Percentiles rank a stretch among this genome's conserved stretches.
phyloP scores from a whole-genome alignment of 805 yeast genomes.

The Ogataea ramenticola region DNA sequence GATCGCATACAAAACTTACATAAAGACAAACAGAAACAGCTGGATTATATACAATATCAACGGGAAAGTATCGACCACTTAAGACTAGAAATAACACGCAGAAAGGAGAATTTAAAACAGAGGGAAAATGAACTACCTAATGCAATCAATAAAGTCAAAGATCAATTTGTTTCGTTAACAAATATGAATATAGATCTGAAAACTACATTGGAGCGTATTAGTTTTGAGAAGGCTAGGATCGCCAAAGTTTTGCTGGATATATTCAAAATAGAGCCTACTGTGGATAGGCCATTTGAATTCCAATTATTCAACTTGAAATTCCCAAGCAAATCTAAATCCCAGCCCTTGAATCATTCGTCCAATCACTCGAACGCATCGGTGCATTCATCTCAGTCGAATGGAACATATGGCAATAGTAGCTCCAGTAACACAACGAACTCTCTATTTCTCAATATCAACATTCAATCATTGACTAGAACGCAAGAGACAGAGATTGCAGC shows the following conservation, averaged over 20 bases:
- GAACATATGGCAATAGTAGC: too few species aligned
- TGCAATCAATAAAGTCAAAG: neutral
- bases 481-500: slow-evolving; percentile 37
- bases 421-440: neutral
- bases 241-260: slow-evolving; percentile 17
- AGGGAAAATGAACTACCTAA: neutral
- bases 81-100: neutral
- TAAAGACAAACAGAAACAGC: neutral
- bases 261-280: slow-evolving; percentile 24
- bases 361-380: neutral
- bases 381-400: neutral
- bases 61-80: neutral
- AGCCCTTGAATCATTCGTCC: neutral
- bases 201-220: slow-evolving; percentile 4
- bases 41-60: neutral
- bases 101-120: neutral
- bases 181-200: neutral
- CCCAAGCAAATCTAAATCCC: slow-evolving; percentile 7
- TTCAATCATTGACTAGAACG: slow-evolving; percentile 16
- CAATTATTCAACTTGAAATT: slow-evolving; percentile 25
- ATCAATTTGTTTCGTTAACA: neutral
- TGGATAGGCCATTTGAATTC: slow-evolving; percentile 18
- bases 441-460: slow-evolving; percentile 3
- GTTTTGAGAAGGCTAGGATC: slow-evolving; percentile 18
- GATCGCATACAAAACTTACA: slow-evolving; percentile 3